Evolutionary conservation across 768 basidiomycete genomes (phyloP), one percentile per base, ranked within the genome.

Genomic region (Suillus spraguei): DNA sequence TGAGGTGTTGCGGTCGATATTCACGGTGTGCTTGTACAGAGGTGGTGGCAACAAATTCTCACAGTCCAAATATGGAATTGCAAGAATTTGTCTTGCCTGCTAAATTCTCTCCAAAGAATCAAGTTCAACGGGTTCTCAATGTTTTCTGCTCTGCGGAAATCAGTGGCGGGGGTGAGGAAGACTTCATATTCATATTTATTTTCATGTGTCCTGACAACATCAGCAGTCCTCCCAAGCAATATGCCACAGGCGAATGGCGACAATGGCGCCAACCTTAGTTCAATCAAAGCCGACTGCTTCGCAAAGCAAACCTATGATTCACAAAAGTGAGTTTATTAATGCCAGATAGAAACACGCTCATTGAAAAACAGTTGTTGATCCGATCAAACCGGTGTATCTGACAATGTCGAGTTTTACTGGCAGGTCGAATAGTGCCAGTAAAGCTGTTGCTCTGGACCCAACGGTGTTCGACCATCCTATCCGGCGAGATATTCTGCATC

Each of bases 401-500:
- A 77, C 83, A n/a, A 75, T 93, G 65, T 86, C 88, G 4, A 81
- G 83, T 56, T 82, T 90, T 17, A 70, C 78, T 42, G 77, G 79
- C 49, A 82, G 80, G 58, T 75, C 79, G 16, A 76, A 80, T 53
- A 76, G 80, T 11, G 71, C 69, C 58, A 74, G 80, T 55, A 79
- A 76, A 60, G 78, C 89, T 13, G 89, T 89, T 42, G 81, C 83
- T 66, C 85, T 93, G 35, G 85, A 93, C 71, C 87, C 90, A 2
- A 82, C 85, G n/a, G 89, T 99, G 36, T 99, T 99, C 78, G 82
- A 85, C 64, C 89, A 94, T 68, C 94, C 95, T 46, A 86, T 95
- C 50, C 92, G 97, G 58, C 86, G 88, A 24, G 96, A 98, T 75
- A 92, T 99, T 66, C 85, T 99, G 4, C 96, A 99, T 74, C 84